Evolutionary conservation across 768 basidiomycete species (phyloP).

Genomic region (Tulasnella calospora): DNA sequence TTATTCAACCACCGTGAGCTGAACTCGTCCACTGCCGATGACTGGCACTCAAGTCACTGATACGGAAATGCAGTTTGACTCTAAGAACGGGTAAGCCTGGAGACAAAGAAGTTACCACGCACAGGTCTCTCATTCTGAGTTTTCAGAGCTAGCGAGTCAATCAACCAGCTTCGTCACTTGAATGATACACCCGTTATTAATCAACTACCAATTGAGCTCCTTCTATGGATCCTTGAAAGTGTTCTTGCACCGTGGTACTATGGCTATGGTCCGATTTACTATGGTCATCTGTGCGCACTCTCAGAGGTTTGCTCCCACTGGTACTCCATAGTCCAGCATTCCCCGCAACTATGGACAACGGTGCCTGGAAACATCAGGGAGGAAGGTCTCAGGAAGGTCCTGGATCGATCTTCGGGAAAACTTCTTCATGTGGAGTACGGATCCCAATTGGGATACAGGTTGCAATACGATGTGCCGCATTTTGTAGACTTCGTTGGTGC

Average conservation of each 20-base stretch:
- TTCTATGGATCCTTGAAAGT: neutral
- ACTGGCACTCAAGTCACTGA: no score
- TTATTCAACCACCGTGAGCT: no score
- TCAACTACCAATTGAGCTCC: neutral
- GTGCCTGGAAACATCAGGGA: neutral
- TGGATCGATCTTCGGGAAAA: neutral
- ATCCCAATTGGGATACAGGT: no score
- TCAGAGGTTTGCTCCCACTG: neutral
- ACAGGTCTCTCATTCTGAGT: neutral
- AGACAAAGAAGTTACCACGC: no score
- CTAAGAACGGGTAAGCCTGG: no score
- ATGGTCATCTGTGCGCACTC: neutral
- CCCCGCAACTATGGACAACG: neutral
- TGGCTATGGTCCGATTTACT: neutral
- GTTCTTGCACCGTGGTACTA: neutral
- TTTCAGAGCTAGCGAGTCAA: neutral
- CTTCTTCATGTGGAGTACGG: neutral
- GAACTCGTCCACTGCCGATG: no score
- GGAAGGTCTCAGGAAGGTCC: neutral
- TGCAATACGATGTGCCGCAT: no score
- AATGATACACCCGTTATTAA: neutral
- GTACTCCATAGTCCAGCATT: neutral
- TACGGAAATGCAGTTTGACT: no score
- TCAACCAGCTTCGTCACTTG: neutral
- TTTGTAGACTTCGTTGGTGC: neutral